Percentiles rank a stretch among this genome's conserved stretches.
Conservation (phyloP, 108 stramenopile species). For the Nitzschia putrida region DNA sequence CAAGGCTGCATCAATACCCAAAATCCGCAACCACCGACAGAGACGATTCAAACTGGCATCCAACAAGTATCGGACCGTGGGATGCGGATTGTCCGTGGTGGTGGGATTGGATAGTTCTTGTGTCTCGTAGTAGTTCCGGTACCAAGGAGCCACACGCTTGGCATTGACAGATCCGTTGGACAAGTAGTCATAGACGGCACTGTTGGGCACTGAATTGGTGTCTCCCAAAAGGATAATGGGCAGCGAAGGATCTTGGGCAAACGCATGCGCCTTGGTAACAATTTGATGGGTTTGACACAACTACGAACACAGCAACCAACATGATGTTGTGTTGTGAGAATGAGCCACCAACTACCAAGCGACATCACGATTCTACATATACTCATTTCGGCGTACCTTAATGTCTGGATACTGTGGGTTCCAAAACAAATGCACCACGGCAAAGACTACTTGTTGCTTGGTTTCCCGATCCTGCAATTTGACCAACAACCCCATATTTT, state of each 20-base stretch:
- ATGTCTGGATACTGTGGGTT: conserved; percentile 85
- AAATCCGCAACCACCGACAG: conserved; percentile 81
- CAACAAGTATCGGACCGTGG: conserved; percentile 40
- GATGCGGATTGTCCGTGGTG: neutral
- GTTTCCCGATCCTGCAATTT: conserved; percentile 40
- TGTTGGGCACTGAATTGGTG: conserved; percentile 74
- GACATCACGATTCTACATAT: too few species aligned
- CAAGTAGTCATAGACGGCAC: conserved; percentile 70
- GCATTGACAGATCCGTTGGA: conserved; percentile 63
- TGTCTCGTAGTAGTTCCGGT: conserved; percentile 4
- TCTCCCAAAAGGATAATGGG: conserved; percentile 71
- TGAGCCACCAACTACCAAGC: neutral
- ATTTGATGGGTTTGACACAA: conserved; percentile 71
- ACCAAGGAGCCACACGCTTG: conserved; percentile 77
- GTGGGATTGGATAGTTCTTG: neutral
- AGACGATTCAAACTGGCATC: conserved; percentile 76
- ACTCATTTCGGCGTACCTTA: conserved; percentile 37
- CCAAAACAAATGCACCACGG: conserved; percentile 84
- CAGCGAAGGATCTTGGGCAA: conserved; percentile 15
- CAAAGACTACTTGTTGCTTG: conserved; percentile 50
- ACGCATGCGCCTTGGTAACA: conserved; percentile 37
- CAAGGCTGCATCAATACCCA: conserved; percentile 81
- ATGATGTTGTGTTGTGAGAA: neutral
- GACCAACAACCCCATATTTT: conserved; percentile 72
- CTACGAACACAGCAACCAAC: conserved; percentile 5